Evolutionary conservation across 305 asterid species (phyloP).

Genomic region (Solanum chacoense): DNA sequence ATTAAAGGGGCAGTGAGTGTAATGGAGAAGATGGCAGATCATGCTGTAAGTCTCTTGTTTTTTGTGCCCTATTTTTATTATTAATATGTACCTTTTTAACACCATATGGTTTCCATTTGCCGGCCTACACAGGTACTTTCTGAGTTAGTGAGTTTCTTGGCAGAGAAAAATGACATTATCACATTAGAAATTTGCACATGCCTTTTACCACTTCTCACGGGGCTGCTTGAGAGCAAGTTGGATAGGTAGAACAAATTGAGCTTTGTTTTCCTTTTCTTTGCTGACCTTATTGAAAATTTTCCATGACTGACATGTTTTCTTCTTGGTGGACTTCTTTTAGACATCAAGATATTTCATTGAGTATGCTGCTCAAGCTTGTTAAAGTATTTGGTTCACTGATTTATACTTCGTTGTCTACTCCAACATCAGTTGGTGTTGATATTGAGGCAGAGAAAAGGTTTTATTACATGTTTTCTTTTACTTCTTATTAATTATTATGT

Average conservation of each 20-base stretch:
- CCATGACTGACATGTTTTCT: background rate
- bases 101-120: conserved; percentile 3
- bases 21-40: conserved; percentile 76
- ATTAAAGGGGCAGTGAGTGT: conserved; percentile 69
- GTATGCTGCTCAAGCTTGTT: conserved; percentile 81
- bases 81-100: background rate
- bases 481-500: background rate
- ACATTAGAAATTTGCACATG: conserved; percentile 79
- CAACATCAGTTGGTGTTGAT: conserved; percentile 91
- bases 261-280: background rate
- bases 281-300: background rate
- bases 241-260: conserved; percentile 43
- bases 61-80: background rate
- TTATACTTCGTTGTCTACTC: conserved; percentile 69
- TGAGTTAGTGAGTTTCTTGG: conserved; percentile 68
- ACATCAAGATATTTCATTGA: conserved; percentile 82
- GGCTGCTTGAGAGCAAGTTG: conserved; percentile 71
- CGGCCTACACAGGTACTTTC: conserved; percentile 70
- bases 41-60: conserved; percentile 47
- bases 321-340: conserved; percentile 23
- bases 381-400: conserved; percentile 91
- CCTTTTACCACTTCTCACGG: conserved; percentile 77
- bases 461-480: background rate
- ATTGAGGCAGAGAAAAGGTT: conserved; percentile 97
- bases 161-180: conserved; percentile 61